A percentile compares a stretch with the other conserved stretches of the same genome.
phyloP scores from a whole-genome alignment of 176 grass and related monocot species.

The Melocanna baccifera region DNA sequence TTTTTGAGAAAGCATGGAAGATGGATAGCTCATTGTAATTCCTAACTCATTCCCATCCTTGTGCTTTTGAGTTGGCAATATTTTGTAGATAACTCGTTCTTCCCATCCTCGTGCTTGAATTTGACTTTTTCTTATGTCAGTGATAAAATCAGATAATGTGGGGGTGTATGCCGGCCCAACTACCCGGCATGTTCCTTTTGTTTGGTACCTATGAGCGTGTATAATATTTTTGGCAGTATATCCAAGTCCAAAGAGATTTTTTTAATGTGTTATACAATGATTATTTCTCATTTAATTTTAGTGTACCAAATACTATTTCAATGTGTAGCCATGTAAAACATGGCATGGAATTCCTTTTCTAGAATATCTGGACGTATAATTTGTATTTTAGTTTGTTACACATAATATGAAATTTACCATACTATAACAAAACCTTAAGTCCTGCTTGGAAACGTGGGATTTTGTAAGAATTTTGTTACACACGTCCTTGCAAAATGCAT shows the following conservation, averaged over 20 bases:
- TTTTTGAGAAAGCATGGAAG: background rate
- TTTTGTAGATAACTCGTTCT: no score
- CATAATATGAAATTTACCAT: background rate
- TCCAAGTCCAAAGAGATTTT: background rate
- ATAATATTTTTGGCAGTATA: background rate
- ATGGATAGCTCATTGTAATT: no score
- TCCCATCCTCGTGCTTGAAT: background rate
- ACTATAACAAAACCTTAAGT: background rate
- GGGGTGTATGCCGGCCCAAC: background rate
- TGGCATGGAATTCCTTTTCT: background rate
- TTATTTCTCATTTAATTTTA: background rate
- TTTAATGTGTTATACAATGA: background rate
- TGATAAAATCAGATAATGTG: background rate
- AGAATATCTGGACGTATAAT: background rate
- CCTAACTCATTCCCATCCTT: background rate
- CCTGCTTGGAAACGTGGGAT: background rate
- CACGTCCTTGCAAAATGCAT: background rate
- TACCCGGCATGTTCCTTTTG: background rate
- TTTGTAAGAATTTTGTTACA: background rate
- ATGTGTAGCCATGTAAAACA: background rate
- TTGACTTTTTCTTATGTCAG: background rate
- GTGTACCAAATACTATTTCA: background rate
- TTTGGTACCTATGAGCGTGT: background rate
- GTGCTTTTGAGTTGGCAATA: background rate
- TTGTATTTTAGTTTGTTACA: background rate